Conservation (phyloP, 2,329 filamentous ascomycete genomes). For the Penicillium sp. region DNA sequence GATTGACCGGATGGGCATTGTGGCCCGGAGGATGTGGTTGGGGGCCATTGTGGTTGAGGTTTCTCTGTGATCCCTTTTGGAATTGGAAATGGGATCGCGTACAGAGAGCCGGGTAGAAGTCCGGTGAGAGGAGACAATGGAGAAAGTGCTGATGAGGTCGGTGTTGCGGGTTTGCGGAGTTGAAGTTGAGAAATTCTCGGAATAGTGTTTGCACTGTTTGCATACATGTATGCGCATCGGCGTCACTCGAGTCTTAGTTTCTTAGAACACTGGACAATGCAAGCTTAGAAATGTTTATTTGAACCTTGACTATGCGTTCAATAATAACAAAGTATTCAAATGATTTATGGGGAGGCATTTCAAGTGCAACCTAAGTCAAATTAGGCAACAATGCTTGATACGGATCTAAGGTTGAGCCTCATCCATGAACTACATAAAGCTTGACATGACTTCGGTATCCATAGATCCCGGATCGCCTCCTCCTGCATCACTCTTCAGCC, state of each 20-base stretch:
- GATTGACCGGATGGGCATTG: conserved; percentile 32
- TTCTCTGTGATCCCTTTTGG: not conserved
- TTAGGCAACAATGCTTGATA: no score
- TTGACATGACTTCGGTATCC: no score
- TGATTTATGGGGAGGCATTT: no score
- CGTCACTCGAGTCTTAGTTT: no score
- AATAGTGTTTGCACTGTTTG: conserved; percentile 34
- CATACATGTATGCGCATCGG: conserved; percentile 5
- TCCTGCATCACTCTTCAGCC: not conserved
- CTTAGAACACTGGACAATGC: no score
- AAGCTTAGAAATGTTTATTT: no score
- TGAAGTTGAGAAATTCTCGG: conserved; percentile 33
- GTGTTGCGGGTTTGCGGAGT: conserved; percentile 13
- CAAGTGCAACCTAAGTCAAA: no score
- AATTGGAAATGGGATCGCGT: not conserved
- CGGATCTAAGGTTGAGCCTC: no score
- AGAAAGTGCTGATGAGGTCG: conserved; percentile 1
- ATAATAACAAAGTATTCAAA: no score
- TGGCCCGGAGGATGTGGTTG: conserved; percentile 31
- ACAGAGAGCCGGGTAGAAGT: not conserved
- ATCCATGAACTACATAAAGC: no score
- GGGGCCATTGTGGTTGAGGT: conserved; percentile 26
- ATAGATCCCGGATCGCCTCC: not conserved
- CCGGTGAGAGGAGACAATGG: not conserved
- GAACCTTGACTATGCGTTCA: no score